These are phyloP conservation scores for Erythrophleum fordii DNA, from an alignment of 306 rosid species.

Conservation along the genomic window DNA sequence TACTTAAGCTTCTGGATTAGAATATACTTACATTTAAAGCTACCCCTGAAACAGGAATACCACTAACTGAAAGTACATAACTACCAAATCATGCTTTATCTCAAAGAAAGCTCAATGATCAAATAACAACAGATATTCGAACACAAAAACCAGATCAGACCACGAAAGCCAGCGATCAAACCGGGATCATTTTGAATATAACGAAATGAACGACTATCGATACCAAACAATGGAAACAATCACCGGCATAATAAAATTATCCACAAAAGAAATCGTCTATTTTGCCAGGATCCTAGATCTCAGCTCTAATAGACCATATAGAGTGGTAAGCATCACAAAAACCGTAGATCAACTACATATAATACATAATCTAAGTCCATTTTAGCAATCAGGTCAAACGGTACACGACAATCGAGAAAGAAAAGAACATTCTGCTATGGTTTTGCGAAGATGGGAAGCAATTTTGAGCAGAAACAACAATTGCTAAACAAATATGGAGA, in stretches of 20 bases:
- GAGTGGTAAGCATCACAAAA: background rate
- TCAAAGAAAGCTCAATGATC: background rate
- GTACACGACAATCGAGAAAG: background rate
- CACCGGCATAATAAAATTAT: background rate
- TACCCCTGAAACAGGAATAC: background rate
- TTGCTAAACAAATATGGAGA: background rate
- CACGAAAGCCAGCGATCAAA: conserved; percentile 23
- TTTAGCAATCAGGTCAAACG: conserved; percentile 29
- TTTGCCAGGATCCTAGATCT: conserved; percentile 42
- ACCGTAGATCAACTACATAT: conserved; percentile 48
- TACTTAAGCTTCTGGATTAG: background rate
- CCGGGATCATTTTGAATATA: background rate
- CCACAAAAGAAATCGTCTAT: background rate
- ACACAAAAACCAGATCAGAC: conserved; percentile 42
- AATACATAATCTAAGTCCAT: conserved; percentile 29
- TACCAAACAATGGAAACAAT: background rate
- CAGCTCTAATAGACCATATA: conserved; percentile 17
- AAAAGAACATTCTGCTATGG: background rate
- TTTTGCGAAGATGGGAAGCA: background rate
- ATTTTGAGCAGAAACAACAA: background rate
- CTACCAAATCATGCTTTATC: conserved; percentile 1
- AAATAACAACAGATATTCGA: conserved; percentile 29
- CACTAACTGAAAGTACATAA: background rate
- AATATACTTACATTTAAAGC: background rate
- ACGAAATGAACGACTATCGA: background rate